Conservation (phyloP, 257 asterid species). For the Voacanga thouarsii region DNA sequence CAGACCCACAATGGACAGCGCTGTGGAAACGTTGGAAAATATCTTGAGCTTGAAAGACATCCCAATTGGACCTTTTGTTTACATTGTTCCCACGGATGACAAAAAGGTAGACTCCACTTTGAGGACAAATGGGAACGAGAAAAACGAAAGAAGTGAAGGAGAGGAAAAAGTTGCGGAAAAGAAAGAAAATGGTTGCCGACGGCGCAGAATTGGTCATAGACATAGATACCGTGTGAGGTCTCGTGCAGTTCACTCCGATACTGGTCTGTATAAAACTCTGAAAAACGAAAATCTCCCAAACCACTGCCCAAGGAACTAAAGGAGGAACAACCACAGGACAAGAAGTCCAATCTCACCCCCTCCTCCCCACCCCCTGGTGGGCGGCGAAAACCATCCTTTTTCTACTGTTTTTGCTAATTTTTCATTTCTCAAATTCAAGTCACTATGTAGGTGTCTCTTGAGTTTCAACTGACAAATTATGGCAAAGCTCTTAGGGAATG, state of each 20-base stretch:
- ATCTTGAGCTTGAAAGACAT: slow-evolving; percentile 40
- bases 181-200: slow-evolving; percentile 16
- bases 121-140: slow-evolving; percentile 13
- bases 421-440: background rate
- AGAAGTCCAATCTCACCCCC: too few relatives aligned
- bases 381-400: background rate
- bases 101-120: slow-evolving; percentile 11
- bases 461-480: background rate
- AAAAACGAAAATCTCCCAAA: slow-evolving; percentile 29
- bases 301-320: slow-evolving; percentile 11
- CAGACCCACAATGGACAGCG: slow-evolving; percentile 66
- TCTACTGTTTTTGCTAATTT: background rate
- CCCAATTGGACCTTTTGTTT: slow-evolving; percentile 53
- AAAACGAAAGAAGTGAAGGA: slow-evolving; percentile 17
- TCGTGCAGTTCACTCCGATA: slow-evolving; percentile 47
- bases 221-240: slow-evolving; percentile 40
- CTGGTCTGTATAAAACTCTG: slow-evolving; percentile 31
- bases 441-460: too few relatives aligned
- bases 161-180: slow-evolving; percentile 7
- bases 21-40: slow-evolving; percentile 52
- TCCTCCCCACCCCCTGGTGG: too few relatives aligned
- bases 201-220: slow-evolving; percentile 38
- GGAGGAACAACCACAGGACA: background rate
- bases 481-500: background rate
- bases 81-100: slow-evolving; percentile 36